phyloP scores from a whole-genome alignment of 2,329 filamentous ascomycete species.

The Colletotrichum sp. region DNA sequence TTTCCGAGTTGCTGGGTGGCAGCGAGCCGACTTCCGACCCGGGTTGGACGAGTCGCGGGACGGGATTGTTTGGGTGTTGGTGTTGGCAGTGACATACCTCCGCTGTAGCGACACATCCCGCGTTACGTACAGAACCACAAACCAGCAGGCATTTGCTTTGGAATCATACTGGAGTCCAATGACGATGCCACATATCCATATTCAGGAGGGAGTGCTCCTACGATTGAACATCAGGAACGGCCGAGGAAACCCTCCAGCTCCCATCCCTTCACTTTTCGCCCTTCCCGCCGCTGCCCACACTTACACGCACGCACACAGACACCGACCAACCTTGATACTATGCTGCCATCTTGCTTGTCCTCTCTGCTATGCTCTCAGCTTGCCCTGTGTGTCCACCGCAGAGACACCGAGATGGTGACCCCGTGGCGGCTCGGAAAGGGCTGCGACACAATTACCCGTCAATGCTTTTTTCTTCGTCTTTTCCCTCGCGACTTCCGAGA shows the following conservation, averaged over 20 bases:
- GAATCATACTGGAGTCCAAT: not conserved
- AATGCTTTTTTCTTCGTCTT: not conserved
- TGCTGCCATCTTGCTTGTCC: not conserved
- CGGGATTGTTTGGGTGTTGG: not conserved
- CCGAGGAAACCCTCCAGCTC: not conserved
- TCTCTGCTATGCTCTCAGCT: not conserved
- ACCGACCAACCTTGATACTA: not conserved
- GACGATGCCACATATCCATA: not conserved
- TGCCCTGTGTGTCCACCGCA: not conserved
- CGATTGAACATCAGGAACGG: not conserved
- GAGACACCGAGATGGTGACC: not conserved
- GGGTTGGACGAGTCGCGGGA: conserved; percentile 12
- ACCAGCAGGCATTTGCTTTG: not conserved
- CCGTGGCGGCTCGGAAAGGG: not conserved
- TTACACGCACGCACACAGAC: not conserved
- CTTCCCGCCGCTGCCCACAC: conserved; percentile 7
- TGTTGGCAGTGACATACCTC: not conserved
- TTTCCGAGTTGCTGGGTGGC: conserved; percentile 9
- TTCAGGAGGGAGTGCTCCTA: conserved; percentile 3
- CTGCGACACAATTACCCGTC: not conserved
- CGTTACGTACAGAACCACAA: not conserved
- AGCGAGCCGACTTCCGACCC: conserved; percentile 19
- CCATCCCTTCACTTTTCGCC: conserved; percentile 7
- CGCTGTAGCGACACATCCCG: not conserved
- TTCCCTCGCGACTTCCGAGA: not conserved